A percentile compares a stretch with the other conserved stretches of the same genome.
Conservation (phyloP, 305 asterid species). For the Stenogyne calaminthoides region DNA sequence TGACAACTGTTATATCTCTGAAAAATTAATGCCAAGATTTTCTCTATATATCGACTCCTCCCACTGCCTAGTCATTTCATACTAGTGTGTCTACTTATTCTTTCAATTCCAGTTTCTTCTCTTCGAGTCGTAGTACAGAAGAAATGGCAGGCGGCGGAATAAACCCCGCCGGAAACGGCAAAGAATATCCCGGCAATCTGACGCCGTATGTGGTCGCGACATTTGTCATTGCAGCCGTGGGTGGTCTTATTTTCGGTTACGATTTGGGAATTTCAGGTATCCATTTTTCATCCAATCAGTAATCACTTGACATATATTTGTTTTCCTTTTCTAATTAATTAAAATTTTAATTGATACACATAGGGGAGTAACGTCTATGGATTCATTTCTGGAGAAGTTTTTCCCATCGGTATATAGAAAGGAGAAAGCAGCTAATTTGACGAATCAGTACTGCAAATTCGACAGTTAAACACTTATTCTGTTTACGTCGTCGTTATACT, state of each 20-base stretch:
- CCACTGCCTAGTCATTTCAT: background rate
- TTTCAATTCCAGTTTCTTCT: background rate
- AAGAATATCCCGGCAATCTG: slow-evolving; percentile 57
- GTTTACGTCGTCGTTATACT: slow-evolving; percentile 67
- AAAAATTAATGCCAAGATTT: background rate
- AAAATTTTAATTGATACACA: slow-evolving; percentile 1
- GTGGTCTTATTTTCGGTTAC: slow-evolving; percentile 90
- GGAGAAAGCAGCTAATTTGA: slow-evolving; percentile 40
- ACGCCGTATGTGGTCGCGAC: slow-evolving; percentile 65
- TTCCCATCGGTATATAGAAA: slow-evolving; percentile 48
- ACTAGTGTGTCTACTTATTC: background rate
- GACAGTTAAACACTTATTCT: slow-evolving; percentile 57
- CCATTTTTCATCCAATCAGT: too few species aligned
- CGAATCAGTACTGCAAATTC: slow-evolving; percentile 68
- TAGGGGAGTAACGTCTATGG: slow-evolving; percentile 72
- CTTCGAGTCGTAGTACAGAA: background rate
- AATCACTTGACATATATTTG: background rate
- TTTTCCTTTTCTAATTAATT: too few species aligned
- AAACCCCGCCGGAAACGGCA: slow-evolving; percentile 24
- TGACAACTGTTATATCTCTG: too few species aligned
- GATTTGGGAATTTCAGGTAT: slow-evolving; percentile 92
- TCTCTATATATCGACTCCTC: slow-evolving; percentile 37
- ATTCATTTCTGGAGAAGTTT: slow-evolving; percentile 46
- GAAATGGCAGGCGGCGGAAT: slow-evolving; percentile 51
- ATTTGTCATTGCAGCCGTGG: slow-evolving; percentile 92